Percentiles rank a stretch among this genome's conserved stretches.
Conservation (phyloP, 495 filamentous ascomycete genomes). For the Cercophora newfieldiana region DNA sequence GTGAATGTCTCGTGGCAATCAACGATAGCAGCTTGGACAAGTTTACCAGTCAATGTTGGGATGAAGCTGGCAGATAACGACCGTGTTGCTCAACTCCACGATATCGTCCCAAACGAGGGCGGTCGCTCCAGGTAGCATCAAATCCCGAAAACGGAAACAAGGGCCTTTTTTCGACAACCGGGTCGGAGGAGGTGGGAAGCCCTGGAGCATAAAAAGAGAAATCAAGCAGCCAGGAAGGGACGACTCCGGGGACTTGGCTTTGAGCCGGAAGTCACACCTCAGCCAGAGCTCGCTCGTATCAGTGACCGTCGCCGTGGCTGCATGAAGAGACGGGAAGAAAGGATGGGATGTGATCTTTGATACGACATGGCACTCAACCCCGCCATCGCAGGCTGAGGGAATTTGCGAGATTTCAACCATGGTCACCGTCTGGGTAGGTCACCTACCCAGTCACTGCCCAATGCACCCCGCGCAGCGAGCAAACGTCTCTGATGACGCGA, state of each 20-base stretch:
- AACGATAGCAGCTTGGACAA: no score
- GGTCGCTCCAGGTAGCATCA: neutral
- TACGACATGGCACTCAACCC: neutral
- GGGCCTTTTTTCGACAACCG: neutral
- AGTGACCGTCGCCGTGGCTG: no score
- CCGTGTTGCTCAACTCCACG: neutral
- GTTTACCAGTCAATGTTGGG: neutral
- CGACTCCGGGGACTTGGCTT: slow-evolving; percentile 1
- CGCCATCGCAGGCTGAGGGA: neutral
- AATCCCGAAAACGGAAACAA: neutral
- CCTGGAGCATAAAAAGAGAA: neutral
- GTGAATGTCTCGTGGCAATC: no score
- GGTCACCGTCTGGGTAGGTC: no score
- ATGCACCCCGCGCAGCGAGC: neutral
- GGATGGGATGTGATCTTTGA: neutral
- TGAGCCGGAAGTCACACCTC: slow-evolving; percentile 3
- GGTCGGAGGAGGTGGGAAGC: neutral
- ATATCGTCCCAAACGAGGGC: neutral
- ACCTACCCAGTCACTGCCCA: neutral
- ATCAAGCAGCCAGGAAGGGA: neutral
- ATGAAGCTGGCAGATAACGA: neutral
- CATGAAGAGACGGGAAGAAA: neutral
- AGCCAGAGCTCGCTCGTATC: no score
- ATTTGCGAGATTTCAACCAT: neutral
- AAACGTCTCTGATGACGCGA: neutral